Percentiles rank a stretch among this genome's conserved stretches.
phyloP scores from a whole-genome alignment of 1,284 basidiomycete genomes.

The Cerioporus squamosus region DNA sequence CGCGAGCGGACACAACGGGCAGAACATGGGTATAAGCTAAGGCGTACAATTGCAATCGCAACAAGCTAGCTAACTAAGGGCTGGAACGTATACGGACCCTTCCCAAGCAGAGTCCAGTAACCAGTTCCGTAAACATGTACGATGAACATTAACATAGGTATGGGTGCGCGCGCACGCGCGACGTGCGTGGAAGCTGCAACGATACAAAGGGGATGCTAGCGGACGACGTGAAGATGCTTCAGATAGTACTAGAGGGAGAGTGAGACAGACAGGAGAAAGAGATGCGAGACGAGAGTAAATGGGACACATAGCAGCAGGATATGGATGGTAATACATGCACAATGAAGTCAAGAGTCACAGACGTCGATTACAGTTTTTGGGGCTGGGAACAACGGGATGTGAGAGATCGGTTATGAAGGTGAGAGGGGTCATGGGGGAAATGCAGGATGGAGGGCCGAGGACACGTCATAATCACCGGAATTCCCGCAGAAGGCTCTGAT shows the following conservation, averaged over 20 bases:
- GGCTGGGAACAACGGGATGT: not conserved
- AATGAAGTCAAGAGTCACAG: slow-evolving; percentile 2
- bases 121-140: slow-evolving; percentile 14
- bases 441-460: not conserved
- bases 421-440: not conserved
- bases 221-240: slow-evolving; percentile 16
- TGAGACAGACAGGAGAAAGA: not conserved
- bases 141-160: slow-evolving; percentile 18
- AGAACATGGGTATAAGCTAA: not conserved
- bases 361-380: too few species aligned
- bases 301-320: slow-evolving; percentile 16
- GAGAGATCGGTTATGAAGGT: not conserved
- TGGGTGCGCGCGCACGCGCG: slow-evolving; percentile 1
- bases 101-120: slow-evolving; percentile 7
- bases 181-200: slow-evolving; percentile 11
- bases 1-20: not conserved
- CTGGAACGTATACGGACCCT: not conserved
- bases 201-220: slow-evolving; percentile 23
- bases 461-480: too few species aligned
- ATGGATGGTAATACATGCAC: slow-evolving; percentile 27
- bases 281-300: not conserved
- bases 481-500: too few species aligned
- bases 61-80: not conserved
- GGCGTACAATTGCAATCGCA: not conserved
- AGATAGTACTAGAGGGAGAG: slow-evolving; percentile 12